Percentiles rank a stretch among this genome's conserved stretches.
These are phyloP conservation scores for Acrodontium crateriforme DNA, from an alignment of 2,329 filamentous ascomycete species.

Conservation along the genomic window DNA sequence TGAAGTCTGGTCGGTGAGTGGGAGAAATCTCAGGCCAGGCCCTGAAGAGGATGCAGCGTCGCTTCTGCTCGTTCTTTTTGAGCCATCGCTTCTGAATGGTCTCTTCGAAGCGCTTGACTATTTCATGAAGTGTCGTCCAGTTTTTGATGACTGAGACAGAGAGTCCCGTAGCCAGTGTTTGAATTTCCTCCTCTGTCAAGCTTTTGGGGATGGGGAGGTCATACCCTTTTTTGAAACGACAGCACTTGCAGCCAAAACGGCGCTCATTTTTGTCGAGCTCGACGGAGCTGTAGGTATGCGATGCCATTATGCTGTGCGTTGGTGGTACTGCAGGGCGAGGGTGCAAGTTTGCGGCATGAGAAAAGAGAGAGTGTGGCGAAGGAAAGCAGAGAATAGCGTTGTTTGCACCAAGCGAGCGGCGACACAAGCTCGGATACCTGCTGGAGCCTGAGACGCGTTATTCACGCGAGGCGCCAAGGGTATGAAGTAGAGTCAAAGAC, in stretches of 20 bases:
- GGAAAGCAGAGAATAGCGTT: too few species aligned
- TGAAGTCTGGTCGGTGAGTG: slow-evolving; percentile 40
- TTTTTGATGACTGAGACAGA: slow-evolving; percentile 21
- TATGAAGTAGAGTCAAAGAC: too few species aligned
- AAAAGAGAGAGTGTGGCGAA: too few species aligned
- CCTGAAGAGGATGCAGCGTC: slow-evolving; percentile 32
- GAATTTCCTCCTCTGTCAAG: slow-evolving; percentile 11
- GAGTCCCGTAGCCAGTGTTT: slow-evolving; percentile 9
- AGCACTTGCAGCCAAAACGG: slow-evolving; percentile 11
- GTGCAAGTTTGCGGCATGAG: too few species aligned
- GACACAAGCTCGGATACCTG: too few species aligned
- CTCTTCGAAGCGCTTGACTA: slow-evolving; percentile 38
- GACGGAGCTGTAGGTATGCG: slow-evolving; percentile 11
- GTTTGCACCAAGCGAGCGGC: too few species aligned
- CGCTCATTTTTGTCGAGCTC: slow-evolving; percentile 8
- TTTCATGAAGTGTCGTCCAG: slow-evolving; percentile 26
- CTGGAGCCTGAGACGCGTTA: too few species aligned
- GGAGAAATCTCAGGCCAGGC: slow-evolving; percentile 38
- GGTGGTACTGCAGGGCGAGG: too few species aligned
- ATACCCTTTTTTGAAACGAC: slow-evolving; percentile 9
- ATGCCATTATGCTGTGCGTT: slow-evolving; percentile 11
- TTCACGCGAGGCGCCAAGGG: too few species aligned
- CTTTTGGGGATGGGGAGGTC: slow-evolving; percentile 11
- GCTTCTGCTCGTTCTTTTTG: slow-evolving; percentile 38
- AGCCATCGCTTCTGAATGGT: slow-evolving; percentile 41